Evolutionary conservation across 2,329 filamentous ascomycete species (phyloP).

Genomic region (Talaromyces pinophilus): DNA sequence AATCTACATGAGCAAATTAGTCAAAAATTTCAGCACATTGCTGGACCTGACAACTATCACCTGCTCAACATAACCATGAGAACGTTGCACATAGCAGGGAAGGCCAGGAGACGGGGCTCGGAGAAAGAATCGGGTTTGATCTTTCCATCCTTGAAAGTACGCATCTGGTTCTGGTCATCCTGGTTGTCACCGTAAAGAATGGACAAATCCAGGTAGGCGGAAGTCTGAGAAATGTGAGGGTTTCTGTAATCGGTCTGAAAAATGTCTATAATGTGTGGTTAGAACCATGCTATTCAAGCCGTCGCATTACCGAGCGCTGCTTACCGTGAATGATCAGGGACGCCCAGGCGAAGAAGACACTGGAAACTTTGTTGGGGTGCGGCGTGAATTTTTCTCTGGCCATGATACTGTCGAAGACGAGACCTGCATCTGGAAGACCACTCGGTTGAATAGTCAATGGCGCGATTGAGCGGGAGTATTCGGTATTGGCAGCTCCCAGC

Average conservation of each 20-base stretch:
- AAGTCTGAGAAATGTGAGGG: conserved; percentile 64
- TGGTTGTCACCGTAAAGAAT: conserved; percentile 67
- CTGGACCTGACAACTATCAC: conserved; percentile 12
- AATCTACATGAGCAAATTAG: conserved; percentile 49
- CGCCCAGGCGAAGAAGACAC: conserved; percentile 71
- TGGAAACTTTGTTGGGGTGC: conserved; percentile 72
- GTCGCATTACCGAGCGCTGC: conserved; percentile 18
- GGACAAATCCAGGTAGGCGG: conserved; percentile 70
- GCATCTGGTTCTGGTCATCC: conserved; percentile 52
- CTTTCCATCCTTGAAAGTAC: conserved; percentile 68
- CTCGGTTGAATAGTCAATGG: conserved; percentile 62
- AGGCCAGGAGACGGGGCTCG: conserved; percentile 68
- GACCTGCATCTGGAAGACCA: conserved; percentile 65
- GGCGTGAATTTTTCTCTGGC: conserved; percentile 46
- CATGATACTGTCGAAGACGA: conserved; percentile 50
- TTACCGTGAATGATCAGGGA: conserved; percentile 71
- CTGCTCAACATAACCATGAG: conserved; percentile 70
- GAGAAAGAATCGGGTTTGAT: conserved; percentile 73
- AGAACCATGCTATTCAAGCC: not conserved
- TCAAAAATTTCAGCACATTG: not conserved
- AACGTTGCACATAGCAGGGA: conserved; percentile 71
- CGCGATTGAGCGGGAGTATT: conserved; percentile 66
- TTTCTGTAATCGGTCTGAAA: conserved; percentile 69
- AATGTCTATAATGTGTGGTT: conserved; percentile 50
- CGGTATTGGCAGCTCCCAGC: conserved; percentile 66